These are phyloP conservation scores for Mallotus japonicus DNA, from an alignment of 441 rosid species.

Conservation along the genomic window DNA sequence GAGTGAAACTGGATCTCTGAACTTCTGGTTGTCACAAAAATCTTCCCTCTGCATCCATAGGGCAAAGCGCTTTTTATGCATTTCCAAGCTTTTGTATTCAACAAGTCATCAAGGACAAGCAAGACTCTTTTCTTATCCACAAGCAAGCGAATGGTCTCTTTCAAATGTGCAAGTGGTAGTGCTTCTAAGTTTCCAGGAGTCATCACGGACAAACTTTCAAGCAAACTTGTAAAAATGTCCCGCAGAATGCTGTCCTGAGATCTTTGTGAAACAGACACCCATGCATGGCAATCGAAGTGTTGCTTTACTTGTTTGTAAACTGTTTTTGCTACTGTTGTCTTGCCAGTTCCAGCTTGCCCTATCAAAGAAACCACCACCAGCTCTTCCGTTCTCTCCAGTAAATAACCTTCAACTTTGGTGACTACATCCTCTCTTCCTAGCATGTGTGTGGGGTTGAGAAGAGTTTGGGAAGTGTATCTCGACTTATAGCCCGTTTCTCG, in stretches of 20 bases:
- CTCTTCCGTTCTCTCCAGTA: not conserved
- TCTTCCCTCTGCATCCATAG: not conserved
- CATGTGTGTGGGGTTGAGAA: not conserved
- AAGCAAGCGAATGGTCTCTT: not conserved
- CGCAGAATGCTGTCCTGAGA: not conserved
- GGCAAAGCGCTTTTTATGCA: not conserved
- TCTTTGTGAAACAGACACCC: not conserved
- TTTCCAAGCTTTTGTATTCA: not conserved
- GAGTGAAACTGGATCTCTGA: not conserved
- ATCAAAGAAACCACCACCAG: not conserved
- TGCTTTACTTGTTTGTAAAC: not conserved
- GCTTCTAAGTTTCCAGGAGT: not conserved
- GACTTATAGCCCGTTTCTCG: too few species aligned
- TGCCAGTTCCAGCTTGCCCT: not conserved
- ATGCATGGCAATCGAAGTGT: not conserved
- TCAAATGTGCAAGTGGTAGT: not conserved
- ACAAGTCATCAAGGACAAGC: not conserved
- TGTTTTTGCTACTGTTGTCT: not conserved
- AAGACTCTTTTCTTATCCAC: not conserved
- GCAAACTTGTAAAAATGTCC: not conserved
- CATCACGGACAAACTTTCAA: not conserved
- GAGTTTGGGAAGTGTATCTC: too few species aligned
- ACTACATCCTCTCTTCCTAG: not conserved
- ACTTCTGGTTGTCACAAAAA: not conserved
- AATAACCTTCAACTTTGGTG: not conserved